Conservation (phyloP, 352 stramenopile genomes). For the Phytophthora hibernalis region DNA sequence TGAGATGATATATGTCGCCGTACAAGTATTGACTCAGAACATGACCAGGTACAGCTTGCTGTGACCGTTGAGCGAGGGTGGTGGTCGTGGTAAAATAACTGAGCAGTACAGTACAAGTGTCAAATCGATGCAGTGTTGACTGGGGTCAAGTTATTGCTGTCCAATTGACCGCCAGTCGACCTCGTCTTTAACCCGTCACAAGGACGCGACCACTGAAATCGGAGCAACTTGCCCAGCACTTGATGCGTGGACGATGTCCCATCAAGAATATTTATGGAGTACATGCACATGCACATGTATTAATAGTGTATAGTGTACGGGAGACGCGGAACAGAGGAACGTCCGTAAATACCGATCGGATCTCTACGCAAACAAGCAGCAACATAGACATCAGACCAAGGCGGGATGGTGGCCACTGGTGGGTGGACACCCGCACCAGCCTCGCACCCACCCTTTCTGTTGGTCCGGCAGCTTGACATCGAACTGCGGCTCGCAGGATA, state of each 20-base stretch:
- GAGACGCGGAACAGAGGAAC: background rate
- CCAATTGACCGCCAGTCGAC: no score
- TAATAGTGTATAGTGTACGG: no score
- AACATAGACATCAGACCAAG: background rate
- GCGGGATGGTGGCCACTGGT: background rate
- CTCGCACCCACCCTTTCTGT: background rate
- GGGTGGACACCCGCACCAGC: background rate
- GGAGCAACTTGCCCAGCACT: background rate
- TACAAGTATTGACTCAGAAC: no score
- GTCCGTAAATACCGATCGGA: background rate
- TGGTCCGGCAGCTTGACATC: no score
- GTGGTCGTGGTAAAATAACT: no score
- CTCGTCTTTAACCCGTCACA: background rate
- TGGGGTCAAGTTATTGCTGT: background rate
- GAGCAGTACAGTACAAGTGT: no score
- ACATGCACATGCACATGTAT: no score
- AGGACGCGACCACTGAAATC: conserved; percentile 1
- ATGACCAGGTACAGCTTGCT: no score
- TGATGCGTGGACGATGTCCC: background rate
- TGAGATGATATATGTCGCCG: no score
- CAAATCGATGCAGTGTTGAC: background rate
- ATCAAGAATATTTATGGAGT: background rate
- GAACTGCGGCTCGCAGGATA: no score
- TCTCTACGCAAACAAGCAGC: background rate
- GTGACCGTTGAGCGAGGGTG: no score